Base-by-base conservation (phyloP, 1,139 yeast species). In the Saccharomycopsis hybrid region DNA sequence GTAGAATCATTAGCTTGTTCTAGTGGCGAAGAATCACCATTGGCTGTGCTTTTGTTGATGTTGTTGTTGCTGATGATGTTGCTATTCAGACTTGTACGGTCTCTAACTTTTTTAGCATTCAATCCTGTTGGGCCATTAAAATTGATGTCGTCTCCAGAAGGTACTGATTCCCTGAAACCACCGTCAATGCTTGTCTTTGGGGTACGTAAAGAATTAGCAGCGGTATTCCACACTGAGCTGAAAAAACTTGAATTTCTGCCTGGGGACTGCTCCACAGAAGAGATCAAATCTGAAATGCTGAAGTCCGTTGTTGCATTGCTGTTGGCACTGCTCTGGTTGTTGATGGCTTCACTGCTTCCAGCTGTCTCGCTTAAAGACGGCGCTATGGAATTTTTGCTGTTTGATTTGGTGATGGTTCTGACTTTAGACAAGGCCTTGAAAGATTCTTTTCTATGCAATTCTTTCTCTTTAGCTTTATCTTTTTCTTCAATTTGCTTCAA, bases 211-310 rank as follows among this genome's bases (percentile, higher is more conserved):
- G 46, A 35, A 29, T 46, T 49, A 2, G 49, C 40, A 3, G 54
- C 51, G n/a, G 38, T 41, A 24, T 36, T 51, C 54, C 54, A 51
- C n/a, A 51, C 52, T 4, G 52, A 42, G 35, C 47, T 46, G 36
- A 51, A 51, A 42, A 51, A 51, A 8, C 47, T 37, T 5, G 50
- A 41, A 35, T 42, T 46, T 29, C 48, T 42, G n/a, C 32, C 7
- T 5, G 48, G 44, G 5, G 48, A 29, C 24, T 28, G 4, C 39
- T 39, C 44, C 29, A 7, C 24, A 27, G 44, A 5, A n/a, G n/a
- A n/a, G n/a, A n/a, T n/a, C n/a, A n/a, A n/a, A n/a, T n/a, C n/a
- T n/a, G n/a, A n/a, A n/a, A n/a, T n/a, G n/a, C n/a, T n/a, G n/a
- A n/a, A n/a, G n/a, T n/a, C n/a, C 4, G 44, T 18, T n/a, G n/a